Evolutionary conservation across 1,284 basidiomycete species (phyloP), one percentile per base, ranked within the genome.

Genomic region (Jaminaea rosea): DNA sequence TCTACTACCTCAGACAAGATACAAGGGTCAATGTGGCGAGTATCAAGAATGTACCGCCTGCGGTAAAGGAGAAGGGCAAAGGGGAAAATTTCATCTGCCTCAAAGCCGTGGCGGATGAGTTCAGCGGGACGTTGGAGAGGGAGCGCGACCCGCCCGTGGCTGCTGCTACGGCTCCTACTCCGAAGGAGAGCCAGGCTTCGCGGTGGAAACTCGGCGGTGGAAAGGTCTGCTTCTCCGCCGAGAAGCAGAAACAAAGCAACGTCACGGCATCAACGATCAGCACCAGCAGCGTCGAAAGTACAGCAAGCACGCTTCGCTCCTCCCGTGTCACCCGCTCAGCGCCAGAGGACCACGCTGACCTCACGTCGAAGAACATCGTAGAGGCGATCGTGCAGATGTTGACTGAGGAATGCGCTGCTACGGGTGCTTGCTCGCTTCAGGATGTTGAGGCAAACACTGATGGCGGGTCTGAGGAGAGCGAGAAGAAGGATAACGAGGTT

Each of bases 361-460:
- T n/a, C 39, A 46, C 26, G 24, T 28, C 44, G 3, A 28, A 52
- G 93, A 24, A 93, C 79, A 58, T 93, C 88, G 69, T 96, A 96
- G 59, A 85, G 82, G 80, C 87, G 90, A 8, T 85, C 82, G 72
- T 98, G 92, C 5, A 84, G 83, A 26, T 92, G 83, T 45, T 84
- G 61, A 79, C 44, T 89, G 81, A 26, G 96, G 77, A 24, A 85
- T 80, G 67, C 57, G 44, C 65, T 65, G 21, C 58, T 15, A 62
- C 54, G 2, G 66, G 64, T 9, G 60, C 62, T 0, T 61, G 56
- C 13, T 5, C 23, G n/a, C n/a, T n/a, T n/a, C n/a, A n/a, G n/a
- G n/a, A n/a, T n/a, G n/a, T n/a, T n/a, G n/a, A n/a, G n/a, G n/a
- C n/a, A n/a, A n/a, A n/a, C n/a, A n/a, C n/a, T n/a, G n/a, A n/a